Conservation (phyloP, 306 rosid species). For the Acmispon strigosus region DNA sequence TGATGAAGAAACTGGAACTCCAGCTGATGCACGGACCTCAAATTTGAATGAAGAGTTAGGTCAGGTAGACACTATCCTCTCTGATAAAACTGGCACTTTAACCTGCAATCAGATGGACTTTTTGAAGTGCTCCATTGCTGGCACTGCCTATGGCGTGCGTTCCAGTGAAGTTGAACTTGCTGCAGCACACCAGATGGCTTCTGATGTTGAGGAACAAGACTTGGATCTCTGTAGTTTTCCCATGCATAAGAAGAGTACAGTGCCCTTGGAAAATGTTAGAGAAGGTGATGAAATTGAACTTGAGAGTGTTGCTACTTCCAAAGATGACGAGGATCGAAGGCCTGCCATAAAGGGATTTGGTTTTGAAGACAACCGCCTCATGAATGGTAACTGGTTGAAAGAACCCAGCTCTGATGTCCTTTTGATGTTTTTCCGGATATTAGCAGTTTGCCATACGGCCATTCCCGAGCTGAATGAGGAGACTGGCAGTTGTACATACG, state of each 20-base stretch:
- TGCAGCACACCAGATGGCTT: slow-evolving; percentile 85
- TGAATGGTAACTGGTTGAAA: slow-evolving; percentile 74
- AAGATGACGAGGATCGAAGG: slow-evolving; percentile 33
- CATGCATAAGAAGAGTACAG: slow-evolving; percentile 18
- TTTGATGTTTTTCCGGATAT: slow-evolving; percentile 67
- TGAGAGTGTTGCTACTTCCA: slow-evolving; percentile 59
- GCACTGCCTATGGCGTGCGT: slow-evolving; percentile 67
- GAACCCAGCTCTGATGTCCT: slow-evolving; percentile 54
- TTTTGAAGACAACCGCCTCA: slow-evolving; percentile 79
- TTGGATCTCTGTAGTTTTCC: slow-evolving; percentile 50
- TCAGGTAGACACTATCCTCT: slow-evolving; percentile 97
- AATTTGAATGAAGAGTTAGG: slow-evolving; percentile 98
- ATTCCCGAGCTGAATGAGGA: slow-evolving; percentile 85
- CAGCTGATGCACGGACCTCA: slow-evolving; percentile 90
- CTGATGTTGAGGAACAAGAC: slow-evolving; percentile 57
- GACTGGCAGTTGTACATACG: slow-evolving; percentile 63
- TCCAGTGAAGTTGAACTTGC: slow-evolving; percentile 97
- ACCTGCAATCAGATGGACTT: slow-evolving; percentile 99
- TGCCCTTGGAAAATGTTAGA: slow-evolving; percentile 26
- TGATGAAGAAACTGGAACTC: slow-evolving; percentile 78
- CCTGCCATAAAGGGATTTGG: slow-evolving; percentile 77
- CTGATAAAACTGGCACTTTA: slow-evolving; percentile 97
- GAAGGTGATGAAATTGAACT: slow-evolving; percentile 54
- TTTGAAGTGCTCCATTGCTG: slow-evolving; percentile 93
- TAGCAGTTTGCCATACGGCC: slow-evolving; percentile 93